These are phyloP conservation scores for Colletotrichum sublineola DNA, from an alignment of 2,329 filamentous ascomycete genomes.

Conservation along the genomic window DNA sequence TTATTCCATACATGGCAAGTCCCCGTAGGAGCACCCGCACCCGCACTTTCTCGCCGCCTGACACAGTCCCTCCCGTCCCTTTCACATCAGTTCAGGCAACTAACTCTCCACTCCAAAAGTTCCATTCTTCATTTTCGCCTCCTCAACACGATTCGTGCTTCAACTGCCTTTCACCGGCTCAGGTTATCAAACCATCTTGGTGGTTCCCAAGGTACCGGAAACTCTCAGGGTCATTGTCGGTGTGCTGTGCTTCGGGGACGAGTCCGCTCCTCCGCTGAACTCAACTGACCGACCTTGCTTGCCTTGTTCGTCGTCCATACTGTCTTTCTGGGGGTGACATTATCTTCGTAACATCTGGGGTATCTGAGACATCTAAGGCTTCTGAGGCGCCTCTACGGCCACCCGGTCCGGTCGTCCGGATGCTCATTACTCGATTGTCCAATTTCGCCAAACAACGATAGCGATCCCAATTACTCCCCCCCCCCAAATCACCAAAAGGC, in stretches of 20 bases:
- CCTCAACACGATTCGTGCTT: not conserved
- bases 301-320: not conserved
- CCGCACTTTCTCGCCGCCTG: not conserved
- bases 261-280: not conserved
- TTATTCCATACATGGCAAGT: no score
- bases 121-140: not conserved
- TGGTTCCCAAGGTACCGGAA: not conserved
- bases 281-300: not conserved
- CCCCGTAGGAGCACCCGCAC: not conserved
- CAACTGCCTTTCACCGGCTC: not conserved
- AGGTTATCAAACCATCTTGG: not conserved
- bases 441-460: constrained; percentile 13
- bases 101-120: not conserved
- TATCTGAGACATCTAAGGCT: not conserved
- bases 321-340: not conserved
- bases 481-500: not conserved
- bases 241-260: not conserved
- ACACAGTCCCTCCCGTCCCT: no score
- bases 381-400: not conserved
- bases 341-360: not conserved
- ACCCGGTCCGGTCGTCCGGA: constrained; percentile 6
- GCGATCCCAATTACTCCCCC: constrained; percentile 32
- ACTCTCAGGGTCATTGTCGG: not conserved
- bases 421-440: not conserved
- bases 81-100: not conserved